phyloP scores from a whole-genome alignment of 495 filamentous ascomycete species.

The Saxophila tyrrhenica region DNA sequence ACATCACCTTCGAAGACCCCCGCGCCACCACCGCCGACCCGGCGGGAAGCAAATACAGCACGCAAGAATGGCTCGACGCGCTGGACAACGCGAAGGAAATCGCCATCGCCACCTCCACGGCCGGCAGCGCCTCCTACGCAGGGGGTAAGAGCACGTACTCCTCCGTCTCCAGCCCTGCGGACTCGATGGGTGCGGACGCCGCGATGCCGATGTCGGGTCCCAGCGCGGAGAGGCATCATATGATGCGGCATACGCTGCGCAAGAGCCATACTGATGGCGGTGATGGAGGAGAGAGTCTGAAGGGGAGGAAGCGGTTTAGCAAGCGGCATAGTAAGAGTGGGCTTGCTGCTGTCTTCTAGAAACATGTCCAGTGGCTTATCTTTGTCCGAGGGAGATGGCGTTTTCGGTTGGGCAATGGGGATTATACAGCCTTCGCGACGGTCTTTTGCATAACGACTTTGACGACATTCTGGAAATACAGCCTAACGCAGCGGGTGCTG shows the following conservation, averaged over 20 bases:
- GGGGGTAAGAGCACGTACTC: slow-evolving; percentile 59
- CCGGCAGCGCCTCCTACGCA: slow-evolving; percentile 46
- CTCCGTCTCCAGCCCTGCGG: slow-evolving; percentile 60
- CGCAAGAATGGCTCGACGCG: slow-evolving; percentile 79
- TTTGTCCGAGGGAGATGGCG: background rate
- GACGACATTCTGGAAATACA: background rate
- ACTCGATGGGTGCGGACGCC: slow-evolving; percentile 46
- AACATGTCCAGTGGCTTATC: background rate
- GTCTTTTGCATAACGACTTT: background rate
- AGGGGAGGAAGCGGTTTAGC: slow-evolving; percentile 70
- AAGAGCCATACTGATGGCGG: slow-evolving; percentile 30
- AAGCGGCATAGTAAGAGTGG: slow-evolving; percentile 84
- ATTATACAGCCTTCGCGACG: background rate
- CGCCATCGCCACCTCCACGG: slow-evolving; percentile 56
- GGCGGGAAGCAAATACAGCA: slow-evolving; percentile 38
- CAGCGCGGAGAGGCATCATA: slow-evolving; percentile 1
- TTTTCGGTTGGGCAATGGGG: background rate
- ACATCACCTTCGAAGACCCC: slow-evolving; percentile 85
- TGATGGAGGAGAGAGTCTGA: slow-evolving; percentile 35
- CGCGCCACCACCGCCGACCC: slow-evolving; percentile 45
- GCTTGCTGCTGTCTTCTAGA: slow-evolving; percentile 65
- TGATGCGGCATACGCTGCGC: slow-evolving; percentile 24
- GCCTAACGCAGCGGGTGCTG: background rate
- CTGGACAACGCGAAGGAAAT: slow-evolving; percentile 74
- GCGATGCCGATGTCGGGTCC: slow-evolving; percentile 4